Evolutionary conservation across 495 filamentous ascomycete genomes (phyloP), one percentile per base, ranked within the genome.

Genomic region (Aspergillus bertholletiae): DNA sequence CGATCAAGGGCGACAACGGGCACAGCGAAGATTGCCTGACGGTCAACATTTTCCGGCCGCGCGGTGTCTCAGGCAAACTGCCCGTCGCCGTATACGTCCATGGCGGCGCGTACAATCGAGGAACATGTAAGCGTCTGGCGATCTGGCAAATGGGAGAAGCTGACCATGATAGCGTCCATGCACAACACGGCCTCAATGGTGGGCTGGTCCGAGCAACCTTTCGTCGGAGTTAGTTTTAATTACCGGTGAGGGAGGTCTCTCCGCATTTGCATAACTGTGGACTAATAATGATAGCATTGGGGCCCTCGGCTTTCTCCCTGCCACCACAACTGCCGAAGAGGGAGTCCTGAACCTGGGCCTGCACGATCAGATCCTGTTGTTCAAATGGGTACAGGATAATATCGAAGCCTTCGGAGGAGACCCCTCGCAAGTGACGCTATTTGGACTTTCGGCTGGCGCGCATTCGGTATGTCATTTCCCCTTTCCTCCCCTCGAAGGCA

Each of bases 231-330:
- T 22, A 84, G 77, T 61, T 85, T 87, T 61, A 84, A 84, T 11
- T 73, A 73, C 43, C 80, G 60, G 56, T 58, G 35, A 34, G 27
- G n/a, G n/a, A n/a, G n/a, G n/a, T n/a, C 34, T 18, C 18, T 26
- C 23, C 32, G 11, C 34, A n/a, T 18, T 23, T 3, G 17, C n/a
- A 13, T 9, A 17, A 30, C 3, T 6, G 15, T 21, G 26, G n/a
- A 18, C 53, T 55, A 28, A 49, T n/a, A 23, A 32, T 12, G 12
- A 28, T 34, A 57, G 84, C 1, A 63, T 88, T 34, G 84, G 84
- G n/a, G 79, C 84, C 0, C 67, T 88, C 26, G 85, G 85, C 7
- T 88, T 88, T 56, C 51, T 87, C 28, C 76, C 84, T 5, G 81
- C 79, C 1, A 68, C 58, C 5, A 27, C 79, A 45, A 74, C 75